Base-by-base conservation (phyloP, 2,329 filamentous ascomycete genomes). In the Albophoma yamanashiensis region DNA sequence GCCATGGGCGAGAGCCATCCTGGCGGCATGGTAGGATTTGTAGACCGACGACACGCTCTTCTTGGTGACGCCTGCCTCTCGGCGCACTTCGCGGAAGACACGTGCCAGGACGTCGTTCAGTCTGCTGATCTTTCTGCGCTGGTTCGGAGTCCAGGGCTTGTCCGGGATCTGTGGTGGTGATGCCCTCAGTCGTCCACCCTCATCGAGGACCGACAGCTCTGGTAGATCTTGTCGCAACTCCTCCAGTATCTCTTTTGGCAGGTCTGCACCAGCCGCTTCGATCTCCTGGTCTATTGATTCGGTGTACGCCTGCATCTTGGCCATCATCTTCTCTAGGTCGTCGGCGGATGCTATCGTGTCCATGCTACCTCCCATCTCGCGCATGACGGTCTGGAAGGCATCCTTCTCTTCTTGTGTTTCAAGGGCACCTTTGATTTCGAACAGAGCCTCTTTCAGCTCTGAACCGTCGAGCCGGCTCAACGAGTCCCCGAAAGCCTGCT, bases 21-120 rank as follows among this genome's bases (percentile, higher is more conserved):
- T 74, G 3, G 79, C 78, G 0, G 73, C 71, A 55, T 76, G 75
- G 66, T 85, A 85, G 14, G 73, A 72, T 62, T 77, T 79, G 77
- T 82, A 85, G 5, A 76, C 71, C 1, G 71, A 68, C 34, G 68
- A 69, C 25, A 79, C 70, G 4, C 72, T 73, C 62, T 70, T 75
- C 42, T 66, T 65, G n/a, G 68, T 70, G 11, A 73, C 57, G 8
- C 66, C 67, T 8, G 64, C 40, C 9, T 66, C 65, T 25, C 68
- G 67, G n/a, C 66, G 65, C 50, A 70, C 58, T 31, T 74, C 65
- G 34, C 67, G 67, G 12, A 65, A 65, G 14, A 71, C 67, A 11
- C 67, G 67, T 0, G 66, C 63, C 6, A 78, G 61, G 4, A 66
- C 59, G 0, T 64, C 52, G 60, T 78, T 78, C 36, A 78, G 66